phyloP scores from a whole-genome alignment of 495 filamentous ascomycete genomes.

The Hyaloscypha variabilis region DNA sequence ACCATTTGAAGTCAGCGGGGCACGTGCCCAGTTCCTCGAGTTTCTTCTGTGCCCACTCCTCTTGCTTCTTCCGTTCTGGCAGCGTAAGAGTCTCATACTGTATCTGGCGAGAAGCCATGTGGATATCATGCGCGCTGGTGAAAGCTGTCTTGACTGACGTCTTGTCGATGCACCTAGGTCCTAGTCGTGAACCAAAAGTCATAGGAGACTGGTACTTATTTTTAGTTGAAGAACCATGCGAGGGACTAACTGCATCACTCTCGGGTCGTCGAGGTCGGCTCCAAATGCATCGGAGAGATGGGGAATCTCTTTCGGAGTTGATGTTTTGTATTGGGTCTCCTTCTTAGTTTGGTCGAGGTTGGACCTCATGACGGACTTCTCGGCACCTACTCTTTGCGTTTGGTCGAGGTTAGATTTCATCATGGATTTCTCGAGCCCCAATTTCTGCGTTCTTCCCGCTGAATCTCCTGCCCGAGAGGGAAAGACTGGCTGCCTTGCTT shows the following conservation, averaged over 20 bases:
- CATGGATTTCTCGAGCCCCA: too few relatives aligned
- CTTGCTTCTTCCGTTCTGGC: not conserved
- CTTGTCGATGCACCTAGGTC: not conserved
- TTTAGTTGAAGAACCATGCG: too few relatives aligned
- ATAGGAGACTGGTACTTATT: too few relatives aligned
- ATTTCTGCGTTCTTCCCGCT: too few relatives aligned
- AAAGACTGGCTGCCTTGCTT: too few relatives aligned
- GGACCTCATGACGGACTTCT: too few relatives aligned
- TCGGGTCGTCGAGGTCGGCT: too few relatives aligned
- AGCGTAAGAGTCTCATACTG: not conserved
- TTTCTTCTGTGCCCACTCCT: conserved; percentile 1
- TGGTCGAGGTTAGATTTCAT: not conserved
- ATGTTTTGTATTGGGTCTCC: not conserved
- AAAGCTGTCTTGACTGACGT: not conserved
- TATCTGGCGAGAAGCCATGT: not conserved
- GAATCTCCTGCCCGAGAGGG: too few relatives aligned
- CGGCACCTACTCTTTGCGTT: not conserved
- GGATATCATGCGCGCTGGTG: not conserved
- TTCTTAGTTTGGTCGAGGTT: not conserved
- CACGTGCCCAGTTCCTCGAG: not conserved
- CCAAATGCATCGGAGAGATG: too few relatives aligned
- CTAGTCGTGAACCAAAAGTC: not conserved
- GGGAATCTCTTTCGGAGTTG: not conserved
- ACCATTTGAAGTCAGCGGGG: not conserved
- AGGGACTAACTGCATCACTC: too few relatives aligned